These are phyloP conservation scores for Amylostereum chailletii DNA, from an alignment of 1,284 basidiomycete genomes.

Conservation along the genomic window DNA sequence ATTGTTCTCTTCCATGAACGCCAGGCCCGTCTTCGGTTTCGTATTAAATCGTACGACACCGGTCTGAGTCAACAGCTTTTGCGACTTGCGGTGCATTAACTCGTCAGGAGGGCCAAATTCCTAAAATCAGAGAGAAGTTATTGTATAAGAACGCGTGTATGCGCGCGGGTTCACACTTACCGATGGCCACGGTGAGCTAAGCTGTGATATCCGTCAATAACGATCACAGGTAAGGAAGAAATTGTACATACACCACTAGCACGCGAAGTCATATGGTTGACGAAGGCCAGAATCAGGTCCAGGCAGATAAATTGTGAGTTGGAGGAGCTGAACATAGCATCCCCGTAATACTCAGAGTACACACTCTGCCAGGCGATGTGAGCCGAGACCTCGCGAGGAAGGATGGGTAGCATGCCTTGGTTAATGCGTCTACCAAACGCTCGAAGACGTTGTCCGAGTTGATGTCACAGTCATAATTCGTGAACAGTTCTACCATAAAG, in stretches of 20 bases:
- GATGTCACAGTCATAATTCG: slow-evolving; percentile 95
- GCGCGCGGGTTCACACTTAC: slow-evolving; percentile 27
- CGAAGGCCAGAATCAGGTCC: slow-evolving; percentile 81
- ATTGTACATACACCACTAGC: slow-evolving; percentile 52
- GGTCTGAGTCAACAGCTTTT: slow-evolving; percentile 80
- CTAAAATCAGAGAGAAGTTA: no score
- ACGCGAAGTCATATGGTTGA: slow-evolving; percentile 84
- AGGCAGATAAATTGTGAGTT: slow-evolving; percentile 84
- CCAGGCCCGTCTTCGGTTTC: slow-evolving; percentile 93
- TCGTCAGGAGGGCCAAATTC: slow-evolving; percentile 31
- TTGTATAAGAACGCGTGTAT: no score
- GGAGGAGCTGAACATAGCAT: slow-evolving; percentile 58
- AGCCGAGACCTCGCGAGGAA: background rate
- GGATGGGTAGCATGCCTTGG: slow-evolving; percentile 43
- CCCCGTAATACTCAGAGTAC: slow-evolving; percentile 55
- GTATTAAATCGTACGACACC: slow-evolving; percentile 87
- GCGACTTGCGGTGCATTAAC: slow-evolving; percentile 70
- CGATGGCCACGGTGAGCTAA: slow-evolving; percentile 49
- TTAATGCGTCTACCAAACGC: slow-evolving; percentile 83
- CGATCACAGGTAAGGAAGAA: slow-evolving; percentile 5
- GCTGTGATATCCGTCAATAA: slow-evolving; percentile 15
- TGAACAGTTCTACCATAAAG: slow-evolving; percentile 93
- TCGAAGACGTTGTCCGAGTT: slow-evolving; percentile 97
- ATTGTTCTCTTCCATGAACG: slow-evolving; percentile 83
- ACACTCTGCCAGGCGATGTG: slow-evolving; percentile 47